Base-by-base conservation (phyloP, 768 basidiomycete genomes). In the Hygrophorus pudorinus region DNA sequence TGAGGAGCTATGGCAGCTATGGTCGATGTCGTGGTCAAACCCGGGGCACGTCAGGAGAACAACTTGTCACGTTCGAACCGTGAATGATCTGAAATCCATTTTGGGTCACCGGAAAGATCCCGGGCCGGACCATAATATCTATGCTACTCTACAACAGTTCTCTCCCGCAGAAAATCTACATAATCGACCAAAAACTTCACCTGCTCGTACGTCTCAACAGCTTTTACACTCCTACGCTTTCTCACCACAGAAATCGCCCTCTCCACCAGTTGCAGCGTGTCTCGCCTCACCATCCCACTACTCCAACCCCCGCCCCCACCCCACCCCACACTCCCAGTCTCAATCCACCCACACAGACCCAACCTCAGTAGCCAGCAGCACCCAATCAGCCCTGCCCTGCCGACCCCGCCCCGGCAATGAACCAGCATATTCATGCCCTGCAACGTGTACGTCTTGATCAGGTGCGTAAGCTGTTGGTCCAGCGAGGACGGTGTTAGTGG, bases 391-490 rank as follows among this genome's bases (percentile, higher is more conserved):
- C 93, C 94, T 0, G 93, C 94, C 13, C 93, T 76, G 2, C 93
- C 93, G 5, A 98, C 85, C 3, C 94, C 94, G 12, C 93, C 93
- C 13, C 93, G 78, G 58, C 94, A 98, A 53, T 97, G 94, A 10
- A 84, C 85, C 9, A 94, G 72, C 7, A 92, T 72, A 7, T 77
- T 71, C 0, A 75, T 57, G 2, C 92, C 89, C 4, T 65, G 66
- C 3, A 92, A 66, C 0, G 91, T 84, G 55, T 94, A 94, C 3
- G 60, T 59, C 16, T 75, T 60, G 34, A 92, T 81, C 43, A 94
- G 60, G 35, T 70, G 65, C 5, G 71, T 67, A 2, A 98, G 65
- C 44, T 85, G 73, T 0, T 58, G 65, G 56, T 96, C 85, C 24
- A 97, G 64, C 12, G 56, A 68, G 10, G 65, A 55, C 11, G 71